phyloP scores from a whole-genome alignment of 371 early-diverging fungal species.

The Mucor lusitanicus region DNA sequence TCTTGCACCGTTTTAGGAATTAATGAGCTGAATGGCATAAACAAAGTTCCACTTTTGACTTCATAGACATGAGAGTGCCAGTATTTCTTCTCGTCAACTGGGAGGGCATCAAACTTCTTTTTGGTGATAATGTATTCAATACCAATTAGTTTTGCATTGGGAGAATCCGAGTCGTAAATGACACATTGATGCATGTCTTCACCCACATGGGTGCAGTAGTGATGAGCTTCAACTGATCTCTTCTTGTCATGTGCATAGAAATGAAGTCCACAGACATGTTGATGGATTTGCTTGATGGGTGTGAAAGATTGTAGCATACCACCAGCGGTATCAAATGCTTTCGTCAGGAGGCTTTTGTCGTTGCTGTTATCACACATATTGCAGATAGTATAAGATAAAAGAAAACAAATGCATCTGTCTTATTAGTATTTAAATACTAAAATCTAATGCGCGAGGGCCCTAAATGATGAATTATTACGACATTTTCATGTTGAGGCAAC shows the following conservation, averaged over 20 bases:
- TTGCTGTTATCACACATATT: not conserved
- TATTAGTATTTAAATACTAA: not conserved
- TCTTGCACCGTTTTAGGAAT: conserved; percentile 22
- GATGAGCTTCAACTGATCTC: conserved; percentile 48
- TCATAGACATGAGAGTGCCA: conserved; percentile 55
- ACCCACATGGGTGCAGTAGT: conserved; percentile 47
- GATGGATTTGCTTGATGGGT: conserved; percentile 14
- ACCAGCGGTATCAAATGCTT: not conserved
- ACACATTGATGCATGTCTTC: conserved; percentile 57
- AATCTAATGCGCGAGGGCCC: not conserved
- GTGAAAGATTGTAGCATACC: conserved; percentile 2
- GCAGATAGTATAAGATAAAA: not conserved
- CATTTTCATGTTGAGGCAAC: not conserved
- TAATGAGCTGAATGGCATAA: not conserved
- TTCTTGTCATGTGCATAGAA: conserved; percentile 33
- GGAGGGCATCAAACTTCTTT: conserved; percentile 36
- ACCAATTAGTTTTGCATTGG: conserved; percentile 48
- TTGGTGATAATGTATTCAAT: conserved; percentile 59
- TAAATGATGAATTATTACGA: not conserved
- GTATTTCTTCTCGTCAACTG: conserved; percentile 43
- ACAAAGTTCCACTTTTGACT: conserved; percentile 33
- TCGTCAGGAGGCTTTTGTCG: not conserved
- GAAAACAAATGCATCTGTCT: no score
- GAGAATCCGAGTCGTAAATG: conserved; percentile 42
- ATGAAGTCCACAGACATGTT: conserved; percentile 34